Evolutionary conservation across 257 asterid genomes (phyloP).

Genomic region (Ehretia macrophylla): DNA sequence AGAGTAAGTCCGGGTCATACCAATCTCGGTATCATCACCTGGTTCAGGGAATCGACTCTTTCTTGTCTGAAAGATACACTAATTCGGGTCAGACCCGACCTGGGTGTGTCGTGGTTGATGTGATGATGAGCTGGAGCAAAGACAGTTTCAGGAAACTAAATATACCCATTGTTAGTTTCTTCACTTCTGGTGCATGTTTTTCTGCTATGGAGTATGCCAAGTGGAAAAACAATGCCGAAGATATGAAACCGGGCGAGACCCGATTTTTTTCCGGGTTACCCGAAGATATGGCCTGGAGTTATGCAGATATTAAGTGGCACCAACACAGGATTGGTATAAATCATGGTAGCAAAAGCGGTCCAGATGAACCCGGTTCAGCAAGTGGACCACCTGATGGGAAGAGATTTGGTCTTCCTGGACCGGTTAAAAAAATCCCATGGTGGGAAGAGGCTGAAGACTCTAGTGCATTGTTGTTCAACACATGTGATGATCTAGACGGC

Average conservation of each 20-base stretch:
- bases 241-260: slow-evolving; percentile 40
- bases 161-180: slow-evolving; percentile 44
- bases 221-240: slow-evolving; percentile 45
- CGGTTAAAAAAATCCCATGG: slow-evolving; percentile 50
- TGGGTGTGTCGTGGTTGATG: slow-evolving; percentile 55
- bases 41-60: slow-evolving; percentile 43
- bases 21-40: slow-evolving; percentile 22
- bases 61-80: slow-evolving; percentile 28
- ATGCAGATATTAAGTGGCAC: slow-evolving; percentile 35
- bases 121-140: slow-evolving; percentile 72
- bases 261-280: slow-evolving; percentile 43
- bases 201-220: slow-evolving; percentile 60
- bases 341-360: slow-evolving; percentile 8
- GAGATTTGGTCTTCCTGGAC: slow-evolving; percentile 35
- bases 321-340: slow-evolving; percentile 1
- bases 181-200: slow-evolving; percentile 62
- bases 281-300: slow-evolving; percentile 36
- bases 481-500: slow-evolving; percentile 48
- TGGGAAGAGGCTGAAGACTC: slow-evolving; percentile 47
- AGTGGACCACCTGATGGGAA: slow-evolving; percentile 20
- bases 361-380: slow-evolving; percentile 1
- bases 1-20: background rate
- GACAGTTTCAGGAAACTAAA: slow-evolving; percentile 41
- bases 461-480: slow-evolving; percentile 47
- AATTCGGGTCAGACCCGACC: slow-evolving; percentile 30